phyloP scores from a whole-genome alignment of 2,329 filamentous ascomycete species.

The Sordariomycetes sp. region DNA sequence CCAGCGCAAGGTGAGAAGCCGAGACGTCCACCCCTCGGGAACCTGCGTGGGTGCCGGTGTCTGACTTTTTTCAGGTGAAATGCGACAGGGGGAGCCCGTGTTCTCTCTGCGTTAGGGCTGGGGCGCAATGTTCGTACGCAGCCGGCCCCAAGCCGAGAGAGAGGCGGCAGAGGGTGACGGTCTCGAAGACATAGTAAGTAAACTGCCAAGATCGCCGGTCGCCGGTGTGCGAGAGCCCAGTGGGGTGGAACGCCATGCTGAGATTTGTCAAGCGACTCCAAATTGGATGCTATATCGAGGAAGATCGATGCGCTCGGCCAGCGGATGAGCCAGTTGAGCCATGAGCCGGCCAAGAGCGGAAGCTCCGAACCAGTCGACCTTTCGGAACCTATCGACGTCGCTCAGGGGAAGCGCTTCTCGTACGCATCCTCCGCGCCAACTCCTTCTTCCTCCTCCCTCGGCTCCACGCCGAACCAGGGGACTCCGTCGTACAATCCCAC shows the following conservation, averaged over 20 bases:
- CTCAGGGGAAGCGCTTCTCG: not conserved
- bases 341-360: not conserved
- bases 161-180: conserved; percentile 8
- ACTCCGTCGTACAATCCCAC: not conserved
- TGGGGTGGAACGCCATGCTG: conserved; percentile 4
- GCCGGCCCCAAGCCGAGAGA: conserved; percentile 7
- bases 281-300: conserved; percentile 9
- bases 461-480: not conserved
- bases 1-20: conserved; percentile 2
- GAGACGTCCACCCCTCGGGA: not conserved
- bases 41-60: not conserved
- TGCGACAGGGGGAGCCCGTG: conserved; percentile 25
- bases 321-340: conserved; percentile 5
- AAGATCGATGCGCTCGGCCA: conserved; percentile 9
- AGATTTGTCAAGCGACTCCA: conserved; percentile 8
- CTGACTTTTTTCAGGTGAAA: conserved; percentile 16
- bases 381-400: not conserved
- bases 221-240: too few relatives aligned
- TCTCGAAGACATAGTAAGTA: conserved; percentile 11
- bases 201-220: too few relatives aligned
- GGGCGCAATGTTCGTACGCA: conserved; percentile 22
- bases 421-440: conserved; percentile 5
- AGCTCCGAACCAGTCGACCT: not conserved
- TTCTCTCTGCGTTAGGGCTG: conserved; percentile 22
- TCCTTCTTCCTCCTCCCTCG: conserved; percentile 1